phyloP scores from a whole-genome alignment of 2,329 filamentous ascomycete genomes.

The Sporothrix phasma region DNA sequence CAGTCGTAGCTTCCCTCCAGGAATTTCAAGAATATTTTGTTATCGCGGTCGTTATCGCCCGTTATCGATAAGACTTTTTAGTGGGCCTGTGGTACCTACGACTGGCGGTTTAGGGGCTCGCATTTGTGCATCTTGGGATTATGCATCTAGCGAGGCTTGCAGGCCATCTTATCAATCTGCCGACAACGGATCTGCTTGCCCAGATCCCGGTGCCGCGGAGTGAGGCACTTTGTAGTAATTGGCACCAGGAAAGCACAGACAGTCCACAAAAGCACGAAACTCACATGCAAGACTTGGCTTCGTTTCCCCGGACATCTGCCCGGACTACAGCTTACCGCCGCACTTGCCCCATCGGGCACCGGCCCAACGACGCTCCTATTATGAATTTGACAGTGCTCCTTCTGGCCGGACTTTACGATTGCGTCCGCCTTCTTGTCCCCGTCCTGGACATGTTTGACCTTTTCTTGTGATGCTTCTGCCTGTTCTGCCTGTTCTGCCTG shows the following conservation, averaged over 20 bases:
- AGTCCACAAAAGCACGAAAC: background rate
- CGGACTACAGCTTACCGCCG: background rate
- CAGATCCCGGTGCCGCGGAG: no score
- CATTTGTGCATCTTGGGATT: background rate
- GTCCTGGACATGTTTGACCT: no score
- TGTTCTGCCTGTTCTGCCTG: background rate
- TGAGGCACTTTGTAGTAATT: no score
- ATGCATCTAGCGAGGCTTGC: background rate
- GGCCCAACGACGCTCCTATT: background rate
- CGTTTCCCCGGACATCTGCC: background rate
- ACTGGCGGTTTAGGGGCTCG: background rate
- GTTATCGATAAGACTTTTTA: constrained; percentile 16
- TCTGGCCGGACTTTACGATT: background rate
- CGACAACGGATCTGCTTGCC: background rate
- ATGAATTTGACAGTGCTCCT: background rate
- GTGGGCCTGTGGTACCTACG: constrained; percentile 6
- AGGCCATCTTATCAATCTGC: constrained; percentile 6
- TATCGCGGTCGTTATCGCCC: constrained; percentile 5
- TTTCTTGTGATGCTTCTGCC: no score
- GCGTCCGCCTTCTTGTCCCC: no score
- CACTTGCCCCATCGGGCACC: background rate
- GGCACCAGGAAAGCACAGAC: no score
- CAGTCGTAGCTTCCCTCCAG: background rate
- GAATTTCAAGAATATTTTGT: background rate
- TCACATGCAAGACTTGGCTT: background rate